Evolutionary conservation across 192 early-diverging fungal genomes (phyloP).

Genomic region (Geosiphon pyriformis): DNA sequence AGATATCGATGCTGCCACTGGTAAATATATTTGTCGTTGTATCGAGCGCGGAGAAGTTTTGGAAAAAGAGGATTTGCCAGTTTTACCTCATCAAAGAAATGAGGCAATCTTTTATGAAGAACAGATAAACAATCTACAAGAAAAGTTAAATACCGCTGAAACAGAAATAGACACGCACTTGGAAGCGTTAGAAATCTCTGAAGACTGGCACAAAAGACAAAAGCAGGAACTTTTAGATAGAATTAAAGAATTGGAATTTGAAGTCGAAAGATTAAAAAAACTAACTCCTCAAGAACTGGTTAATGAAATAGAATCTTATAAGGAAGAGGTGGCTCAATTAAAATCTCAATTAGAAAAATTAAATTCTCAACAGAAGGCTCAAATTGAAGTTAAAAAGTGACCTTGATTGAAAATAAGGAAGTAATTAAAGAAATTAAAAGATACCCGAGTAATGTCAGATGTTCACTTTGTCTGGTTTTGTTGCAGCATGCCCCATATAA

Average conservation of each 20-base stretch:
- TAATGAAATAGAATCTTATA: background rate
- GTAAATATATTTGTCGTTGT: background rate
- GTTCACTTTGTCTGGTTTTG: no score
- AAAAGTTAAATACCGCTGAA: background rate
- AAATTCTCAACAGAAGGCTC: background rate
- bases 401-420: no score
- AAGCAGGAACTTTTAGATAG: background rate
- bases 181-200: background rate
- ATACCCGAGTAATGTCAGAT: no score
- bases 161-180: background rate
- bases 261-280: background rate
- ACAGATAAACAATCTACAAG: background rate
- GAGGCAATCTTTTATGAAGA: background rate
- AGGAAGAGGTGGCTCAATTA: background rate
- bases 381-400: no score
- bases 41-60: background rate
- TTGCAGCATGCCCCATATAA: no score
- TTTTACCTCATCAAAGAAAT: constrained; percentile 1
- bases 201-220: background rate
- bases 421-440: no score
- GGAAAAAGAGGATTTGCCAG: background rate
- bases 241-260: background rate
- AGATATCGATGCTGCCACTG: background rate
- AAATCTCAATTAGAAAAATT: background rate
- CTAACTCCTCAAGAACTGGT: background rate